Evolutionary conservation across 2,329 filamentous ascomycete genomes (phyloP), one percentile per base, ranked within the genome.

Genomic region (Pseudogymnoascus sp.): DNA sequence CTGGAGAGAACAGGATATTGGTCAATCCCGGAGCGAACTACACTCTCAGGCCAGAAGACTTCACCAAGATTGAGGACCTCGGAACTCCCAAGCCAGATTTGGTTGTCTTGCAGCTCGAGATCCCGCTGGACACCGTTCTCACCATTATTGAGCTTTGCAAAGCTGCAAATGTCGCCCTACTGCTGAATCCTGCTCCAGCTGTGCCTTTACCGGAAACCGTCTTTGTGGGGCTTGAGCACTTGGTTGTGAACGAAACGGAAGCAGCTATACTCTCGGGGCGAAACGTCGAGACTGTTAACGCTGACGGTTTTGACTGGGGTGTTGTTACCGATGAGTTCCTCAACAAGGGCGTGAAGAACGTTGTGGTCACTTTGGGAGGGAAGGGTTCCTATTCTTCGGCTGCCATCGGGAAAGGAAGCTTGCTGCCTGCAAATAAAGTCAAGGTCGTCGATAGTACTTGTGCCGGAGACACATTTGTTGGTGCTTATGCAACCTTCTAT

Each of bases 391-490:
- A 85, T 73, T 91, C 83, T 71, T 78, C 81, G 61, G 82, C 79
- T 17, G 75, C 73, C 33, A 76, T 72, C 13, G 75, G 76, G 29
- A 78, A 77, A 60, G 80, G 78, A 1, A 70, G 85, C 66, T 71
- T 79, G 27, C 74, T 92, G 1, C 77, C 79, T 4, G 91, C 90
- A 0, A 80, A 84, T 65, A 88, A 89, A 74, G 88, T 91, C 3
- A 76, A 82, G 62, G 93, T 97, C 1, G 85, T 97, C 4, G 93
- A 97, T 74, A 97, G 93, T 1, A 97, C 93, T 6, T 93, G 89
- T 1, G 94, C 94, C 4, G 93, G 93, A 0, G 93, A 97, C 74
- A 97, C 93, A 0, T 97, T 97, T 76, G 90, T 95, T 4, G 93
- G 94, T 1, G 89, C 85, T 21, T 96, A 96, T 73, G 89, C 91